Base-by-base conservation (phyloP, 2,329 filamentous ascomycete species). In the Pseudovirgaria hyperparasitica region DNA sequence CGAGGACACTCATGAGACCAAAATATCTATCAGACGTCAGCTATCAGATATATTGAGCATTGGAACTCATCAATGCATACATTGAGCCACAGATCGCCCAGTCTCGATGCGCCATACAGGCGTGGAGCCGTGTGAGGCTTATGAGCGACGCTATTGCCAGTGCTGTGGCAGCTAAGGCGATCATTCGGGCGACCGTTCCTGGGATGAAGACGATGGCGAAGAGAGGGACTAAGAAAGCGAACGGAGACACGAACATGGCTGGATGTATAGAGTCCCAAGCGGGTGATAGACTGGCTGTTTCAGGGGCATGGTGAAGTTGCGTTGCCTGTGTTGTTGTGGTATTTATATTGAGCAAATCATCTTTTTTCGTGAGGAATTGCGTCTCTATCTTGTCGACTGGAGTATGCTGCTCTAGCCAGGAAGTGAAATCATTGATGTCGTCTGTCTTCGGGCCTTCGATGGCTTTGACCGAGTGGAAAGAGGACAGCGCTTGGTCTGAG, bases 371-470 rank as follows among this genome's bases (percentile, higher is more conserved):
- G 5, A 81, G 60, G 40, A 80, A 80, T 4, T 58, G 58, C 3
- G 63, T 62, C 47, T 84, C 78, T 6, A 54, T 43, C 21, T 72
- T 61, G 19, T 66, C 65, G 24, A 82, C 65, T 5, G 69, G 65
- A 17, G 57, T 56, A 31, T 67, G 61, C 8, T 51, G 58, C 6
- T 57, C 50, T 22, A 80, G 65, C 51, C 72, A 81, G 5, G 51
- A 40, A 22, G 63, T 65, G 41, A 74, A 76, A 1, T 49, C 50
- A 9, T 56, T 46, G 11, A 73, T 54, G 26, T 81, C 72, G 7
- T 58, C 49, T 4, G 54, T 36, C 2, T 55, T 51, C 1, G 74
- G 71, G 4, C 57, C 41, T 1, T 60, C 53, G 9, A 73, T 55
- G 11, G 55, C 53, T 35, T 67, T 67, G 0, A 63, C 59, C 34